Evolutionary conservation across 2,329 filamentous ascomycete species (phyloP), one percentile per base, ranked within the genome.

Genomic region (Elsinoe fawcettii): DNA sequence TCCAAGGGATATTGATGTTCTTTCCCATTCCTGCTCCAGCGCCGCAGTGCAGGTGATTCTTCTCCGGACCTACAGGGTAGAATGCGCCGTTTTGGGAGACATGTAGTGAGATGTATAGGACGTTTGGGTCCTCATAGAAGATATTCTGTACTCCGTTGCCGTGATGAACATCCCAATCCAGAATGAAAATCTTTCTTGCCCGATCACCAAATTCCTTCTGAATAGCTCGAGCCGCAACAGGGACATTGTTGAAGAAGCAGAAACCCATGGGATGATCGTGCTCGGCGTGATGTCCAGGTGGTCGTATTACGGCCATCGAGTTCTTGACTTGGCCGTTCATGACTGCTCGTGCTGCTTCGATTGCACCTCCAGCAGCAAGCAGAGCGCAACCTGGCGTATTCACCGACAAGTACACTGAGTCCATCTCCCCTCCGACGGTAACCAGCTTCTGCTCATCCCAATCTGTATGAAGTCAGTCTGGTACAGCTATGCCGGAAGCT

Each of bases 181-280:
- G 77, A 63, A 99, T 93, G 57, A 99, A 73, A 18, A 99, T 82
- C 71, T 95, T 97, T 57, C 90, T 84, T 67, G 92, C 96, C 7
- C 75, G 75, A 2, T 92, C 82, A 1, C 88, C 88, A 63, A 88
- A 93, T 59, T 90, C 84, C 55, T 80, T 75, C 69, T 96, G 90
- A 68, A 91, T 96, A 11, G 91, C 87, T 59, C 83, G 86, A n/a
- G 90, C 86, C 1, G 91, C 92, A 59, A 99, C 87, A 18, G 89
- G 90, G 2, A 97, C 93, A 66, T 99, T 99, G 74, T 99, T 96
- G 75, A 97, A 97, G 59, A 97, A 82, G 70, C 93, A 99, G 68
- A 99, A 99, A 0, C 93, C 93, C 80, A 96, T 93, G 0, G 92
- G 82, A 34, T 84, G 78, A 65, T 93, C 81, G 58, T 83, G 85